Base-by-base conservation (phyloP, 2,329 filamentous ascomycete genomes). In the Fusarium falciforme region DNA sequence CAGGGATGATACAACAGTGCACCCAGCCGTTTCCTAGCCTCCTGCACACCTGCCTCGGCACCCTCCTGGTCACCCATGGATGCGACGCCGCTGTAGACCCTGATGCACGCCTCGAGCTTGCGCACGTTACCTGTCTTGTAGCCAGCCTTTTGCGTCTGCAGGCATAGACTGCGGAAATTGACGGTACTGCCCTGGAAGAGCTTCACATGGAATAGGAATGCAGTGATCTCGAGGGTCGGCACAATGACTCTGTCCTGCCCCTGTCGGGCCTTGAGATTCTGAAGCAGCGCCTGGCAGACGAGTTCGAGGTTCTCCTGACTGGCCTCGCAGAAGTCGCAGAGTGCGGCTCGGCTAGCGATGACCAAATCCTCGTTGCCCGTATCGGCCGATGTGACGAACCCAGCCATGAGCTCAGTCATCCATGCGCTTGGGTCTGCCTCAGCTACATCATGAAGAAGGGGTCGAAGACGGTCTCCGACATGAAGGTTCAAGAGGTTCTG, bases 111-210 rank as follows among this genome's bases (percentile, higher is more conserved):
- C 79, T 94, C 90, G 1, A 98, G 87, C 81, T 96, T 96, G 60
- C 92, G 89, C 49, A 98, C 89, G 80, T 94, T 96, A 22, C 92
- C 91, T 1, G 93, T 93, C 83, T 95, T 96, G 85, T 93, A 95
- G 72, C 95, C 93, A 1, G 93, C 89, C 81, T 92, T 94, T 78
- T 97, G 94, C 5, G 93, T 89, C 38, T 91, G 86, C 8, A 91
- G 85, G 68, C 95, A 94, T 4, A 98, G 83, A 8, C 82, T 86
- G 69, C 90, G 89, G 79, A 86, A 80, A 72, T 87, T 83, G 17
- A 86, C 73, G 7, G 75, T 74, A 74, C 81, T 84, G 29, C 76
- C 81, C 80, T 83, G 85, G 74, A 88, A 85, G 60, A 87, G 80
- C 12, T 83, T 87, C 54, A 85, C 88, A 83, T 95, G 91, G 80